These are phyloP conservation scores for Teunomyces lycoperdinae DNA, from an alignment of 805 yeast species.

Conservation along the genomic window DNA sequence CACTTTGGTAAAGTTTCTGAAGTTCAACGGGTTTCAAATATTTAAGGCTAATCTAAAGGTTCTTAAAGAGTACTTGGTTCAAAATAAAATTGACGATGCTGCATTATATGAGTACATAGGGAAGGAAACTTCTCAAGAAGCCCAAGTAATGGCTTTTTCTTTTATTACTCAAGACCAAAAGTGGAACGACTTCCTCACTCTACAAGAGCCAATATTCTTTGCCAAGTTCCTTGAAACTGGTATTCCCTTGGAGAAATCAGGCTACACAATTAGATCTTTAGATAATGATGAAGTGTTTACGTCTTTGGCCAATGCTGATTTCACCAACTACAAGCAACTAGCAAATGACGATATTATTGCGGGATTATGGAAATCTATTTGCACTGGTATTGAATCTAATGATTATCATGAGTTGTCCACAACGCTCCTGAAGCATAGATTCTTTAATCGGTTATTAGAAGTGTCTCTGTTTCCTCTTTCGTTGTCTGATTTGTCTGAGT, in stretches of 20 bases:
- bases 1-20: slow-evolving; percentile 34
- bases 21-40: slow-evolving; percentile 35
- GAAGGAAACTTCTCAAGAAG: background rate
- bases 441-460: slow-evolving; percentile 22
- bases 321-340: slow-evolving; percentile 8
- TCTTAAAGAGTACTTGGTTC: slow-evolving; percentile 14
- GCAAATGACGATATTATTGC: slow-evolving; percentile 9
- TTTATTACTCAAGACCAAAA: slow-evolving; percentile 2
- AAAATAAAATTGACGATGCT: background rate
- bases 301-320: slow-evolving; percentile 20
- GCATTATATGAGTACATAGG: background rate
- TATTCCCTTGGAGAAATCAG: background rate
- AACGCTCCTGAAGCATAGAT: slow-evolving; percentile 20
- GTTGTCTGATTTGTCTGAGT: slow-evolving; percentile 11
- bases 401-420: slow-evolving; percentile 18
- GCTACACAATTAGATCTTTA: background rate
- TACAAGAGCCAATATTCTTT: slow-evolving; percentile 4
- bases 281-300: slow-evolving; percentile 12
- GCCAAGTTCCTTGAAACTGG: slow-evolving; percentile 15
- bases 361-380: slow-evolving; percentile 16
- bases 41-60: slow-evolving; percentile 15
- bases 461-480: slow-evolving; percentile 11
- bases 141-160: slow-evolving; percentile 4
- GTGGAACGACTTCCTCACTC: background rate
- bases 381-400: slow-evolving; percentile 15